These are phyloP conservation scores for Suillus lakei DNA, from an alignment of 768 basidiomycete genomes.

Conservation along the genomic window DNA sequence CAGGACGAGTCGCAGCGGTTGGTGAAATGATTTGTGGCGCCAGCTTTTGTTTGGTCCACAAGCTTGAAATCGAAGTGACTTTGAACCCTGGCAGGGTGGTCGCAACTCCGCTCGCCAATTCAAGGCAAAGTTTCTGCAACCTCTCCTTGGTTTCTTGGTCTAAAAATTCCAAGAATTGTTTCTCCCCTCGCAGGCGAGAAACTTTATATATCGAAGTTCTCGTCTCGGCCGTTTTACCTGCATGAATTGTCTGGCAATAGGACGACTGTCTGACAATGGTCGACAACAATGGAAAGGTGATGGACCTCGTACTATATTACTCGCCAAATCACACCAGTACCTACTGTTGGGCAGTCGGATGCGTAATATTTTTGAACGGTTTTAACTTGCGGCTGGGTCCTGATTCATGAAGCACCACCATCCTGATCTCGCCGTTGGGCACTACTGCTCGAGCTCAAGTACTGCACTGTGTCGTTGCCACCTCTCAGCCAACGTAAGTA, in stretches of 20 bases:
- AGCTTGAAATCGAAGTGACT: background rate
- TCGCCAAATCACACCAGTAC: background rate
- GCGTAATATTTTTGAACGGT: background rate
- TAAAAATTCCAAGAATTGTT: background rate
- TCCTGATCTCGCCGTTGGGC: background rate
- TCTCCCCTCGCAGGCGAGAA: background rate
- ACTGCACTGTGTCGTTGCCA: background rate
- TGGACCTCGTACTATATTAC: background rate
- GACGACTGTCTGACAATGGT: background rate
- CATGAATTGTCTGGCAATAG: background rate
- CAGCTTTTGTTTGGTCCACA: background rate
- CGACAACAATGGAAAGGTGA: background rate
- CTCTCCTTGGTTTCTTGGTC: background rate
- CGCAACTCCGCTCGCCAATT: slow-evolving; percentile 6
- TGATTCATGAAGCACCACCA: background rate
- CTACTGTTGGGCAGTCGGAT: background rate
- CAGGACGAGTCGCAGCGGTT: background rate
- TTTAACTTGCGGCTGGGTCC: background rate
- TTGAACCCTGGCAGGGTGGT: background rate
- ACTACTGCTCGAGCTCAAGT: background rate
- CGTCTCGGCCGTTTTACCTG: background rate
- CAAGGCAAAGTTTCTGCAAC: background rate
- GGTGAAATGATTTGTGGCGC: background rate
- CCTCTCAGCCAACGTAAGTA: background rate
- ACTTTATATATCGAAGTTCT: background rate